Conservation (phyloP, 2,329 filamentous ascomycete genomes). For the Pseudocercospora fijiensis region DNA sequence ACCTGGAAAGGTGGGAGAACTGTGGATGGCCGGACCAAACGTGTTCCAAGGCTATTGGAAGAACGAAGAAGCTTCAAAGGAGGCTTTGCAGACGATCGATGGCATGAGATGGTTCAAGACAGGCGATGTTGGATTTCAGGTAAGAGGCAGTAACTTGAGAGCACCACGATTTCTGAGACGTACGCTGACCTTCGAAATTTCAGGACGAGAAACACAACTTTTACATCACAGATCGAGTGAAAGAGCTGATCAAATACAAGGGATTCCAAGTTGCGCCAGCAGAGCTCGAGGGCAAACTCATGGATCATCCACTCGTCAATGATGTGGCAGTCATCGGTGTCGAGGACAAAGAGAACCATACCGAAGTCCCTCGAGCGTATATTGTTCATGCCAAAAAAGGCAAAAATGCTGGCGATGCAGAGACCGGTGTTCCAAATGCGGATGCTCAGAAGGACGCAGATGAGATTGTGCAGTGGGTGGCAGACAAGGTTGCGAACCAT, state of each 20-base stretch:
- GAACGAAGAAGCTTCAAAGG: conserved; percentile 66
- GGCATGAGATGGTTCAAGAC: conserved; percentile 77
- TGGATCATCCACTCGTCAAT: conserved; percentile 45
- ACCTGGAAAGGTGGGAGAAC: conserved; percentile 57
- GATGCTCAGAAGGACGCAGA: conserved; percentile 38
- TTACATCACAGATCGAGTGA: conserved; percentile 84
- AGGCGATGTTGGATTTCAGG: conserved; percentile 75
- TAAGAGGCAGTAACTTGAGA: too few species aligned
- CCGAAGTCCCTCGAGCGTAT: conserved; percentile 49
- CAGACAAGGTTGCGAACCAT: conserved; percentile 48
- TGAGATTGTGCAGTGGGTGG: conserved; percentile 46
- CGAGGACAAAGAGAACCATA: conserved; percentile 47
- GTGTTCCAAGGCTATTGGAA: conserved; percentile 78
- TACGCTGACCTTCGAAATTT: too few species aligned
- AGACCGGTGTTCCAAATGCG: conserved; percentile 21
- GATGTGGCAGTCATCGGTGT: conserved; percentile 51
- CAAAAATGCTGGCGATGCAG: conserved; percentile 35
- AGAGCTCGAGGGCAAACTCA: conserved; percentile 49
- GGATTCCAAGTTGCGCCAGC: conserved; percentile 51
- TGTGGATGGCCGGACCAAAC: conserved; percentile 75
- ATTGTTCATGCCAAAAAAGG: conserved; percentile 43
- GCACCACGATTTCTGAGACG: too few species aligned
- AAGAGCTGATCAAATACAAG: conserved; percentile 64
- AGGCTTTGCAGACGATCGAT: conserved; percentile 66
- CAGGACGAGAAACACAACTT: conserved; percentile 72